Evolutionary conservation across 2,329 filamentous ascomycete genomes (phyloP), one percentile per base, ranked within the genome.

Genomic region (Talaromyces sp.): DNA sequence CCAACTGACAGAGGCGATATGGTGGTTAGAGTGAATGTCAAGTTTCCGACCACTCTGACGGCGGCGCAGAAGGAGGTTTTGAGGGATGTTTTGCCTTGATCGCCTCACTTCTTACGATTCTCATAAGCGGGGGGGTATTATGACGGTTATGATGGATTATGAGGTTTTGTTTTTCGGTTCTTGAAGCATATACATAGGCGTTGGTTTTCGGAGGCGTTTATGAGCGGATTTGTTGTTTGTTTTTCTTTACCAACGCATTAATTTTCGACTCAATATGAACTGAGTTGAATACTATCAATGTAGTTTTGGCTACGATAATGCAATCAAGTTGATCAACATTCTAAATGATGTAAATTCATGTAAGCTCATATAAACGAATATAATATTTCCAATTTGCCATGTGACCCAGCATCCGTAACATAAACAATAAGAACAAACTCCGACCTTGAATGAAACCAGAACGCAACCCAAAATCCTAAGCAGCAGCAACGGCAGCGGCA

Each of bases 21-120:
- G 70, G 81, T 98, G 65, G 85, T 99, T 66, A 90, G 88, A 66
- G 93, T 97, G 73, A 95, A 95, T 74, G 93, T 99, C 77, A 93
- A 91, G 75, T 98, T 97, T 82, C 95, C 95, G 0, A 88, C 88
- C 3, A 88, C 79, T 47, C 79, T 99, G 78, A 94, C 92, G 3
- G 65, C 84, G 8, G 81, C 85, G 4, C 94, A 98, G 81, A 98
- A 97, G 83, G 82, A 88, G 68, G 84, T 90, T 75, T 78, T 99
- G 69, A 91, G 85, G 79, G 89, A 93, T 72, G 91, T 97, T 72
- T 81, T 99, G 64, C 85, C 78, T 73, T 75, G 74, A 22, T 35
- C 31, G n/a, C 19, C 48, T 31, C 27, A 7, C 31, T 8, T 24
- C 31, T 4, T 19, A n/a, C 5, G 14, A 54, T 33, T 7, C 10